phyloP scores from a whole-genome alignment of 2,329 filamentous ascomycete species.

The Sarocladiaceae sp. region DNA sequence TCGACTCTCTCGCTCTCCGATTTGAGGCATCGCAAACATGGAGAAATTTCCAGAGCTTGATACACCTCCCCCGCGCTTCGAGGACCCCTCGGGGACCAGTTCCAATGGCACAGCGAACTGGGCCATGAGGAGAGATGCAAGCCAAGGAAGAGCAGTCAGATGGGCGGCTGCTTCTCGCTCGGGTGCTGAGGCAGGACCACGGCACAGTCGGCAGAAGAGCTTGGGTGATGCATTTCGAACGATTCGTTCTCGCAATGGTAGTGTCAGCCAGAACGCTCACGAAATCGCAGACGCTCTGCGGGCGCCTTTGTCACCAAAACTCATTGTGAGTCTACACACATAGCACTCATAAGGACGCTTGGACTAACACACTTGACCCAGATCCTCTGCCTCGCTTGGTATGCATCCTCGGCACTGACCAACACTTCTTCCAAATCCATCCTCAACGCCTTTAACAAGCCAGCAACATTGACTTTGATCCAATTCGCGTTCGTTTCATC shows the following conservation, averaged over 20 bases:
- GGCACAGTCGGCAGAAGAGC: conserved; percentile 77
- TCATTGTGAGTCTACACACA: conserved; percentile 60
- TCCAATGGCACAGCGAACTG: conserved; percentile 14
- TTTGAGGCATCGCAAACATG: conserved; percentile 23
- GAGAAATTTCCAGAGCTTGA: conserved; percentile 59
- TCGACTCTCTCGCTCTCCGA: no score
- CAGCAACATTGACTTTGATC: conserved; percentile 83
- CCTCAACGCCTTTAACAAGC: conserved; percentile 83
- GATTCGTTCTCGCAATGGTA: conserved; percentile 75
- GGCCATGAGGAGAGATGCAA: conserved; percentile 4
- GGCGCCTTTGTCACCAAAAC: conserved; percentile 81
- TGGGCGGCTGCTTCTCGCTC: conserved; percentile 1
- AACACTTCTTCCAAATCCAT: conserved; percentile 99
- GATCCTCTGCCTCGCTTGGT: conserved; percentile 87
- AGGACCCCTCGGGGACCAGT: conserved; percentile 17
- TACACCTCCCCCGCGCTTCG: conserved; percentile 20
- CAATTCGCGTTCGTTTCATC: conserved; percentile 92
- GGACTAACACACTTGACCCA: conserved; percentile 31
- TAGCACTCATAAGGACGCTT: not conserved
- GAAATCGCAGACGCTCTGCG: conserved; percentile 89
- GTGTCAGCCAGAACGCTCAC: conserved; percentile 87
- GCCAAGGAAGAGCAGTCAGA: not conserved
- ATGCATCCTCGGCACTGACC: conserved; percentile 89
- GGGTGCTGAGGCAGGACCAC: conserved; percentile 13
- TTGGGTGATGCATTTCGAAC: conserved; percentile 82